A percentile compares a stretch with the other conserved stretches of the same genome.
phyloP scores from a whole-genome alignment of 2,329 filamentous ascomycete genomes.

The Herpotrichia juniperi region DNA sequence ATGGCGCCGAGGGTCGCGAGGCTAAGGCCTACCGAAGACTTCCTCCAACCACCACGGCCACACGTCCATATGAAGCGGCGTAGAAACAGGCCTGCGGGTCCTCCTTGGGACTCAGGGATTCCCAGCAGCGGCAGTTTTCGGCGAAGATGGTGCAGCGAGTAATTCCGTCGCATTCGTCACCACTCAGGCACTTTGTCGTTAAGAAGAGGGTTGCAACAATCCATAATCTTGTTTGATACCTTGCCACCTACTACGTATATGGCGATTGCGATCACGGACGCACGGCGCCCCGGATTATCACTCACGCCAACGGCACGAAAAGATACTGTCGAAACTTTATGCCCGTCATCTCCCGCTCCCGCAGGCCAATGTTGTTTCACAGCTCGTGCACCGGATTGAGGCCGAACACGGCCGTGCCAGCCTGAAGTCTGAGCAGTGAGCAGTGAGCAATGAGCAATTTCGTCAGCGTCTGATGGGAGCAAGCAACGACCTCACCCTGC shows the following conservation, averaged over 20 bases:
- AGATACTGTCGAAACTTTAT: constrained; percentile 43
- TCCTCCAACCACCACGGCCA: constrained; percentile 20
- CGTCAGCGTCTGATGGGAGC: constrained; percentile 24
- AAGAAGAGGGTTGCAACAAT: too few relatives aligned
- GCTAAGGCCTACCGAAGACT: background rate
- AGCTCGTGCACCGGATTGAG: constrained; percentile 29
- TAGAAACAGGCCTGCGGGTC: constrained; percentile 29
- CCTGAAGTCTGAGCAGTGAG: too few relatives aligned
- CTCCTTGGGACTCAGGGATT: constrained; percentile 24
- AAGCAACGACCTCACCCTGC: constrained; percentile 11
- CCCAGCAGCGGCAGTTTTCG: constrained; percentile 29
- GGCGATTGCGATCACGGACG: constrained; percentile 8
- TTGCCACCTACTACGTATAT: background rate
- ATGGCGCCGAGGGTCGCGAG: constrained; percentile 29
- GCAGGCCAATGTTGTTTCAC: constrained; percentile 31
- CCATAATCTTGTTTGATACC: background rate
- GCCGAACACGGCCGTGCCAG: constrained; percentile 30
- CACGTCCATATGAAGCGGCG: constrained; percentile 29
- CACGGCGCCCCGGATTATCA: constrained; percentile 21
- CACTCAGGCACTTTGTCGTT: too few relatives aligned
- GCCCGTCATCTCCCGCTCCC: constrained; percentile 46
- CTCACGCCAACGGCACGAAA: constrained; percentile 21
- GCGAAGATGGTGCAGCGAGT: too few relatives aligned
- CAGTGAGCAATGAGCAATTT: constrained; percentile 18
- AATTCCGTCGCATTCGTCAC: too few relatives aligned